Percentiles rank a stretch among this genome's conserved stretches.
phyloP scores from a whole-genome alignment of 2,329 filamentous ascomycete species.

The Pseudogymnoascus sp. region DNA sequence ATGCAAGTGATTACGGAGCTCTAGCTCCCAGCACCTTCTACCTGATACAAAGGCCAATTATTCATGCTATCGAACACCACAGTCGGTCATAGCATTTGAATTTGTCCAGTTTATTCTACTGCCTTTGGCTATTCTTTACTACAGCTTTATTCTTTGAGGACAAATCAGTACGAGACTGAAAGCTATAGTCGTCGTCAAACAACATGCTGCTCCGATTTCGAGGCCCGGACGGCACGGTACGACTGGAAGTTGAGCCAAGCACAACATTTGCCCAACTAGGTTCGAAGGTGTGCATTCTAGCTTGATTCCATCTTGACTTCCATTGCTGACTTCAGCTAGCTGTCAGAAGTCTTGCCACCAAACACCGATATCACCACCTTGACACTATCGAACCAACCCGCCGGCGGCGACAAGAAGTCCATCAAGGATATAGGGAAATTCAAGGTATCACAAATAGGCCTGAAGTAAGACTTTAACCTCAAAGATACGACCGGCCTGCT shows the following conservation, averaged over 20 bases:
- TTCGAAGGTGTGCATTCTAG: conserved; percentile 37
- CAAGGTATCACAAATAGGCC: conserved; percentile 51
- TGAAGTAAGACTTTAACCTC: conserved; percentile 40
- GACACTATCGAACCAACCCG: conserved; percentile 54
- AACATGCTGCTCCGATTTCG: conserved; percentile 79
- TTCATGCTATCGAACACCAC: background rate
- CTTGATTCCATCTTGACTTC: background rate
- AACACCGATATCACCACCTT: conserved; percentile 56
- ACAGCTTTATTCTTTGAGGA: background rate
- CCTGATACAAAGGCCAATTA: background rate
- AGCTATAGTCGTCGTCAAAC: conserved; percentile 15
- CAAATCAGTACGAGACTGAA: background rate
- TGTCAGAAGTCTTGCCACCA: conserved; percentile 51
- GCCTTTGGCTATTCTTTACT: background rate
- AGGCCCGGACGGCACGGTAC: conserved; percentile 87
- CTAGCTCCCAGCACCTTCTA: conserved; percentile 6
- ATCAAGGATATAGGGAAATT: conserved; percentile 51
- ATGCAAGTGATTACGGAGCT: conserved; percentile 7
- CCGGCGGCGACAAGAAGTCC: conserved; percentile 49
- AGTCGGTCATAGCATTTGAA: background rate
- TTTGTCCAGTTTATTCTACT: background rate
- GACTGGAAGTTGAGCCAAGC: conserved; percentile 67
- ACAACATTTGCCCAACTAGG: conserved; percentile 64
- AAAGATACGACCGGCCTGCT: background rate
- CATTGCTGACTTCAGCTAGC: conserved; percentile 33